Conservation (phyloP, 2,329 filamentous ascomycete species). For the Monosporascus sp. region DNA sequence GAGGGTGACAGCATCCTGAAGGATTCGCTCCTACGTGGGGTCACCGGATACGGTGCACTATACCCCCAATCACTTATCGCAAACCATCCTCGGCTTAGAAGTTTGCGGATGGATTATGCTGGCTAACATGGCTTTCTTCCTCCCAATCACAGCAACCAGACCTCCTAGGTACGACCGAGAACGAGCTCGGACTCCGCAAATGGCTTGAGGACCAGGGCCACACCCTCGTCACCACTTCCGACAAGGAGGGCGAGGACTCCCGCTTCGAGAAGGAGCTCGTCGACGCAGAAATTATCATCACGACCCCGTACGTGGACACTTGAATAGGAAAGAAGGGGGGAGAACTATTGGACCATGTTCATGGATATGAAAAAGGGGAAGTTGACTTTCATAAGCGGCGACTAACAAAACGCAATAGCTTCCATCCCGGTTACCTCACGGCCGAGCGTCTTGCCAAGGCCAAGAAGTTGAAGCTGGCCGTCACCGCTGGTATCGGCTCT, state of each 20-base stretch:
- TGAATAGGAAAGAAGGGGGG: no score
- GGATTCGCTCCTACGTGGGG: background rate
- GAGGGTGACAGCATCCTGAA: background rate
- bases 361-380: no score
- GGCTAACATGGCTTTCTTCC: slow-evolving; percentile 15
- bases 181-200: slow-evolving; percentile 93
- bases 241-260: slow-evolving; percentile 93
- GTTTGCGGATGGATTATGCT: slow-evolving; percentile 3
- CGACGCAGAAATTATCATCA: slow-evolving; percentile 98
- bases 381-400: no score
- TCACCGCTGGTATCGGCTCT: slow-evolving; percentile 96
- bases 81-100: slow-evolving; percentile 3
- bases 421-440: slow-evolving; percentile 97
- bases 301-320: slow-evolving; percentile 67
- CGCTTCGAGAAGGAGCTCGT: slow-evolving; percentile 93
- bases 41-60: slow-evolving; percentile 4
- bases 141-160: slow-evolving; percentile 55
- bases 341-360: no score
- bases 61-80: slow-evolving; percentile 10
- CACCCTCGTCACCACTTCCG: slow-evolving; percentile 92
- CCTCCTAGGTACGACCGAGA: slow-evolving; percentile 92
- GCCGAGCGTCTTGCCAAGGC: slow-evolving; percentile 94
- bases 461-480: slow-evolving; percentile 96
- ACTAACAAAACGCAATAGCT: slow-evolving; percentile 47
- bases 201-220: slow-evolving; percentile 98